Conservation (phyloP, 768 basidiomycete genomes). For the Pulveroboletus sp. region DNA sequence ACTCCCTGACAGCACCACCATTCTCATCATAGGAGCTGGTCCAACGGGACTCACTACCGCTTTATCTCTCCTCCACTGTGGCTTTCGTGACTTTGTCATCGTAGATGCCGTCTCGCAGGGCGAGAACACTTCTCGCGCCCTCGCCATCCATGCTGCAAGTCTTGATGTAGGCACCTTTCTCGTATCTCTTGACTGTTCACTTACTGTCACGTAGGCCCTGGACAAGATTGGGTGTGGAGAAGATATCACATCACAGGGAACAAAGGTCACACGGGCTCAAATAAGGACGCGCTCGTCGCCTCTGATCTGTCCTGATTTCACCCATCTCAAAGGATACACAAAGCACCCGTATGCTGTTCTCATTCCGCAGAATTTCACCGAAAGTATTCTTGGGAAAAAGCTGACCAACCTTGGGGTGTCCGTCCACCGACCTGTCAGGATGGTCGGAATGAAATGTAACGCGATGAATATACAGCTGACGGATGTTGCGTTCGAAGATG, state of each 20-base stretch:
- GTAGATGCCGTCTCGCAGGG: slow-evolving; percentile 11
- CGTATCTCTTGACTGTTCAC: slow-evolving; percentile 14
- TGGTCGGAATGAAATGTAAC: slow-evolving; percentile 27
- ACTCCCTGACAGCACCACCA: not conserved
- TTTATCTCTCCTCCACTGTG: slow-evolving; percentile 39
- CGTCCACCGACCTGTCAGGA: slow-evolving; percentile 32
- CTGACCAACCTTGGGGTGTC: slow-evolving; percentile 30
- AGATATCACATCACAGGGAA: slow-evolving; percentile 34
- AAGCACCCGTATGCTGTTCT: slow-evolving; percentile 36
- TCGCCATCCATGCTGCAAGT: slow-evolving; percentile 47
- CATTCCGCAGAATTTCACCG: too few species aligned
- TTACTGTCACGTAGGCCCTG: slow-evolving; percentile 39
- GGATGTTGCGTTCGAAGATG: slow-evolving; percentile 44
- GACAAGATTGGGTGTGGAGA: slow-evolving; percentile 41
- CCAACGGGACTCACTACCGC: slow-evolving; percentile 46
- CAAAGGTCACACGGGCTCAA: slow-evolving; percentile 24
- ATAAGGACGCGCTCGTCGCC: slow-evolving; percentile 29
- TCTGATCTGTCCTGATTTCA: slow-evolving; percentile 31
- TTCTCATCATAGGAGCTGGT: slow-evolving; percentile 49
- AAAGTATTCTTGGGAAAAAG: slow-evolving; percentile 27
- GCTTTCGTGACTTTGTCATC: slow-evolving; percentile 38
- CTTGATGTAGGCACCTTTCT: slow-evolving; percentile 37
- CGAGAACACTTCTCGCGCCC: slow-evolving; percentile 39
- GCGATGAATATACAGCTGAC: slow-evolving; percentile 25
- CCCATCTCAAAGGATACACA: slow-evolving; percentile 36